phyloP scores from a whole-genome alignment of 257 asterid genomes.

The Verbena officinalis region DNA sequence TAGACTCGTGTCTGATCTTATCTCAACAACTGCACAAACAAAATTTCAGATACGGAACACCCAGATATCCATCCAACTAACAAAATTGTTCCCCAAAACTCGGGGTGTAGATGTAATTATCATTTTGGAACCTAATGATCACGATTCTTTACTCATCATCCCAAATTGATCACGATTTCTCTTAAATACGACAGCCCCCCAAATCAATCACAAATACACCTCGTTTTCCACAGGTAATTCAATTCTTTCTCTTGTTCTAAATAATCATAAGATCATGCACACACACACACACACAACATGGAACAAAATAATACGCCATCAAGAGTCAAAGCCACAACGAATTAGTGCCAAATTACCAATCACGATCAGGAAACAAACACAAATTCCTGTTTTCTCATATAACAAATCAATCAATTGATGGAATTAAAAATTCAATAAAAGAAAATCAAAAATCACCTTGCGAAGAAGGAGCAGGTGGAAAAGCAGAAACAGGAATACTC shows the following conservation, averaged over 20 bases:
- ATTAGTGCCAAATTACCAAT: neutral
- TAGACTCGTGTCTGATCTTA: slow-evolving; percentile 78
- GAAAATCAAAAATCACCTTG: slow-evolving; percentile 45
- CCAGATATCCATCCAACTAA: neutral
- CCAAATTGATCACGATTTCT: neutral
- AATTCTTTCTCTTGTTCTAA: slow-evolving; percentile 1
- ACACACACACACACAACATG: neutral
- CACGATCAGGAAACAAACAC: slow-evolving; percentile 8
- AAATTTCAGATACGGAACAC: neutral
- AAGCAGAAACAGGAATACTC: slow-evolving; percentile 92
- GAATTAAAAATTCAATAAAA: neutral
- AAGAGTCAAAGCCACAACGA: neutral
- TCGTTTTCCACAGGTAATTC: neutral
- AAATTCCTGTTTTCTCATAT: neutral
- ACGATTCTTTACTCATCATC: neutral
- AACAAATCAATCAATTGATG: neutral
- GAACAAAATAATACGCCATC: neutral
- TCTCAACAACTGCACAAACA: slow-evolving; percentile 65
- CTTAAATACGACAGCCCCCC: slow-evolving; percentile 5
- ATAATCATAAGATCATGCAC: slow-evolving; percentile 5
- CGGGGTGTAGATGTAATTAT: too few species aligned
- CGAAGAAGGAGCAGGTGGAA: slow-evolving; percentile 80
- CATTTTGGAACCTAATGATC: too few species aligned
- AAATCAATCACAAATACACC: slow-evolving; percentile 15
- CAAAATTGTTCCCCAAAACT: too few species aligned